Base-by-base conservation (phyloP, 768 basidiomycete species). In the Termitomyces sp. region DNA sequence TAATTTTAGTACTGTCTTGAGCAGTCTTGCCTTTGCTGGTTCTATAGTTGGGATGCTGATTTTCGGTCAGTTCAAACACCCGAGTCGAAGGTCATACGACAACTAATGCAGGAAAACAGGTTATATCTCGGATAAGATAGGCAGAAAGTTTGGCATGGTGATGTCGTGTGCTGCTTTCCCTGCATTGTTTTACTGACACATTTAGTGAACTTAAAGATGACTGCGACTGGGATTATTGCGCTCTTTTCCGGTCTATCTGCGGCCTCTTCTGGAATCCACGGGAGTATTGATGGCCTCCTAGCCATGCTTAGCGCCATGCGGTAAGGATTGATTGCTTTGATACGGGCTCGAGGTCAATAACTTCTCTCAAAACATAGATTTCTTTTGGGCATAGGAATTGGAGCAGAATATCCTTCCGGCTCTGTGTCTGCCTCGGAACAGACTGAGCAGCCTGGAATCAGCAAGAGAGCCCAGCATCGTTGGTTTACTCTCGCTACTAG, bases 401-500 rank as follows among this genome's bases (percentile, higher is more conserved):
- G 35, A 37, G 35, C 35, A 37, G 35, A 37, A 68, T 95, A 95
- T 60, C 94, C 94, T 7, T 91, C 90, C 58, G 93, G 94, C 24
- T 88, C 87, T 0, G 90, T 93, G 15, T 89, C 92, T 5, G 88
- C 87, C 7, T 87, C 90, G 2, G 95, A 97, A 65, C 90, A 93
- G 64, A 89, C 92, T 2, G 95, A 97, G 67, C 88, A 90, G 67
- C 76, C 81, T 9, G 82, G 81, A 9, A 87, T 96, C 62, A 76
- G 69, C 60, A 92, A 90, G 71, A 84, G 84, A 51, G 79, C 88
- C 5, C 94, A 93, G 64, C 88, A 95, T 67, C 73, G 86, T 51
- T 91, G 93, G 83, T 87, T 97, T 64, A 84, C 88, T 5, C 78
- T 92, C 28, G 90, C 94, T 14, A 96, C 94, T 8, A 97, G 93